Conservation (phyloP, 768 basidiomycete genomes). For the Baorangia bicolor region DNA sequence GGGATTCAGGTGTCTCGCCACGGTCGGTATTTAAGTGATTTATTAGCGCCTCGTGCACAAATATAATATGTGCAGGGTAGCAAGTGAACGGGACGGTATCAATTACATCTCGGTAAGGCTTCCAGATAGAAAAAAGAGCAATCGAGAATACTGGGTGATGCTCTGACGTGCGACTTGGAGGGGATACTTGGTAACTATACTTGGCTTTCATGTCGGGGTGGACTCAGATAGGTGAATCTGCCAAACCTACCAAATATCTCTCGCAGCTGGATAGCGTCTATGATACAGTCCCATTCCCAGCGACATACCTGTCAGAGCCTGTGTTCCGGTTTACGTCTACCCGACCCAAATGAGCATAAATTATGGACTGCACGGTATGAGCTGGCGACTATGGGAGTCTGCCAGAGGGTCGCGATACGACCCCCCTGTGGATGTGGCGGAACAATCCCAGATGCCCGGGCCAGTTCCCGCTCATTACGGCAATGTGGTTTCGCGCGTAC, state of each 20-base stretch:
- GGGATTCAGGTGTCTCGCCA: conserved; percentile 28
- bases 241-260: background rate
- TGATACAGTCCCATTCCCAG: background rate
- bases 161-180: conserved; percentile 20
- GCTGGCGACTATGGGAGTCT: background rate
- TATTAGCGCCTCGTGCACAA: conserved; percentile 34
- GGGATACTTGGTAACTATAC: conserved; percentile 20
- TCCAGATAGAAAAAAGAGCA: conserved; percentile 22
- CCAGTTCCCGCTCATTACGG: conserved; percentile 27
- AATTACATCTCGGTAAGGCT: conserved; percentile 33
- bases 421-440: conserved; percentile 15
- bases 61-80: conserved; percentile 31
- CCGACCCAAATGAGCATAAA: background rate
- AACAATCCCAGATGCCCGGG: conserved; percentile 18
- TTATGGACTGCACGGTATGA: background rate
- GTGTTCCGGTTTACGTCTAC: conserved; percentile 19
- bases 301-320: background rate
- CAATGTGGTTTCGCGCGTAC: conserved; percentile 15
- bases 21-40: conserved; percentile 40
- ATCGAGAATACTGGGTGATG: conserved; percentile 19
- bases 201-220: conserved; percentile 11
- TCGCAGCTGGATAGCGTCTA: background rate
- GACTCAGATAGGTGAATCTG: conserved; percentile 20
- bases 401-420: conserved; percentile 6
- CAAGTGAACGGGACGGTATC: conserved; percentile 25